A percentile compares a stretch with the other conserved stretches of the same genome.
These are phyloP conservation scores for Xylariaceae sp. DNA, from an alignment of 2,329 filamentous ascomycete species.

Conservation along the genomic window DNA sequence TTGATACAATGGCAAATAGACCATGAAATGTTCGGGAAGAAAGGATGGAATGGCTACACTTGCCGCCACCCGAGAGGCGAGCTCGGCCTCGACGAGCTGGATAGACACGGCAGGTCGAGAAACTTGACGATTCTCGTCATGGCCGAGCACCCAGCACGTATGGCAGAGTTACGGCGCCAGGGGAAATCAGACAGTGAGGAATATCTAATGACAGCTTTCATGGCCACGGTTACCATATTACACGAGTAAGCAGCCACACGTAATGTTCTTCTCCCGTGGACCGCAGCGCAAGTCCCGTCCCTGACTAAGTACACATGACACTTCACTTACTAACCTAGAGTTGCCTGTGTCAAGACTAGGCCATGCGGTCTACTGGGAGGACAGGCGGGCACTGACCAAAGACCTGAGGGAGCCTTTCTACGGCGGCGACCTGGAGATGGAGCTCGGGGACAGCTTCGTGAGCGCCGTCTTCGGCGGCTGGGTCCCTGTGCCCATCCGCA, in stretches of 20 bases:
- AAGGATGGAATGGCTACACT: constrained; percentile 32
- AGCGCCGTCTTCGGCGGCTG: constrained; percentile 32
- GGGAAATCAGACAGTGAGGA: constrained; percentile 26
- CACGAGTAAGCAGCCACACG: constrained; percentile 28
- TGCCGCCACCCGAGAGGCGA: constrained; percentile 27
- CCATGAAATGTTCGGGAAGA: constrained; percentile 24
- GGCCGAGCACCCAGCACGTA: constrained; percentile 26
- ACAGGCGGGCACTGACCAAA: constrained; percentile 24
- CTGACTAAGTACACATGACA: too few species aligned
- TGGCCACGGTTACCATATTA: constrained; percentile 29
- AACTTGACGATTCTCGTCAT: constrained; percentile 27
- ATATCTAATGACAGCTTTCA: constrained; percentile 32
- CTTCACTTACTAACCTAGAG: background rate
- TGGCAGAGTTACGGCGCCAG: constrained; percentile 23
- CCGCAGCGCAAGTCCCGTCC: too few species aligned
- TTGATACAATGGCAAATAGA: constrained; percentile 31
- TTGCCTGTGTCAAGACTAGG: constrained; percentile 23
- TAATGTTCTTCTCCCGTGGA: background rate
- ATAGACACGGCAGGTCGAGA: constrained; percentile 16
- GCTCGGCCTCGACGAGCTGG: constrained; percentile 20
- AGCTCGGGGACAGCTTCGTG: constrained; percentile 33
- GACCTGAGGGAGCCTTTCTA: constrained; percentile 31
- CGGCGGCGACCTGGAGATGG: constrained; percentile 33
- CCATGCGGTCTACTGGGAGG: constrained; percentile 31
- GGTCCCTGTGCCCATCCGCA: constrained; percentile 27